Evolutionary conservation across 495 filamentous ascomycete species (phyloP).

Genomic region (Neurospora intermedia): DNA sequence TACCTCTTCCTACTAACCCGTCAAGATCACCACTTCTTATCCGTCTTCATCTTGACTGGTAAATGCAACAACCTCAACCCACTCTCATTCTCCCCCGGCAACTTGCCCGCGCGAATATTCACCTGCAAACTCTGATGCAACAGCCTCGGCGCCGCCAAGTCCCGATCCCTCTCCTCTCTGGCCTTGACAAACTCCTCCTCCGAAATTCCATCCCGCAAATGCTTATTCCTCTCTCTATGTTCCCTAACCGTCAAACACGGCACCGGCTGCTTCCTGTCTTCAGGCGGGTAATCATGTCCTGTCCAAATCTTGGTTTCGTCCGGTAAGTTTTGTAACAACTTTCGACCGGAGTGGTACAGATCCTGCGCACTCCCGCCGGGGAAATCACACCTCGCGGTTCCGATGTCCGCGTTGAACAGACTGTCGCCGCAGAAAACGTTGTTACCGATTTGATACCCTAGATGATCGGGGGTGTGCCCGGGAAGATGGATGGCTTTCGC

Average conservation of each 20-base stretch:
- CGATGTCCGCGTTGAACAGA: constrained; percentile 47
- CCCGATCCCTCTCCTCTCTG: constrained; percentile 36
- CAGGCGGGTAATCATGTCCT: constrained; percentile 40
- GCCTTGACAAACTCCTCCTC: constrained; percentile 40
- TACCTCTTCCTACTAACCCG: neutral
- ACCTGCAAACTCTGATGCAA: constrained; percentile 48
- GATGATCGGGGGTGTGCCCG: constrained; percentile 52
- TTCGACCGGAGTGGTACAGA: constrained; percentile 36
- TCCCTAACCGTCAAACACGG: constrained; percentile 40
- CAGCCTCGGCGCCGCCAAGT: constrained; percentile 37
- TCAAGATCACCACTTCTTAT: neutral
- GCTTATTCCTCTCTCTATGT: constrained; percentile 41
- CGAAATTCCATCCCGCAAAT: constrained; percentile 31
- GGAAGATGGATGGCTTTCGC: constrained; percentile 44
- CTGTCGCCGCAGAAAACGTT: constrained; percentile 53
- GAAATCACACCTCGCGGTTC: constrained; percentile 50
- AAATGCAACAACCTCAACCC: constrained; percentile 33
- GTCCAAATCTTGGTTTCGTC: constrained; percentile 39
- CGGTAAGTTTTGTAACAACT: constrained; percentile 33
- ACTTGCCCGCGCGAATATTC: constrained; percentile 44
- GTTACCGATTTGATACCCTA: constrained; percentile 40
- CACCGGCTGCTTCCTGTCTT: constrained; percentile 16
- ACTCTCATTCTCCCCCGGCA: constrained; percentile 27
- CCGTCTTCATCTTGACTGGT: constrained; percentile 27
- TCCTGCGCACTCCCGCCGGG: constrained; percentile 39